Conservation (phyloP, 768 basidiomycete genomes). For the Tricholoma sp. region DNA sequence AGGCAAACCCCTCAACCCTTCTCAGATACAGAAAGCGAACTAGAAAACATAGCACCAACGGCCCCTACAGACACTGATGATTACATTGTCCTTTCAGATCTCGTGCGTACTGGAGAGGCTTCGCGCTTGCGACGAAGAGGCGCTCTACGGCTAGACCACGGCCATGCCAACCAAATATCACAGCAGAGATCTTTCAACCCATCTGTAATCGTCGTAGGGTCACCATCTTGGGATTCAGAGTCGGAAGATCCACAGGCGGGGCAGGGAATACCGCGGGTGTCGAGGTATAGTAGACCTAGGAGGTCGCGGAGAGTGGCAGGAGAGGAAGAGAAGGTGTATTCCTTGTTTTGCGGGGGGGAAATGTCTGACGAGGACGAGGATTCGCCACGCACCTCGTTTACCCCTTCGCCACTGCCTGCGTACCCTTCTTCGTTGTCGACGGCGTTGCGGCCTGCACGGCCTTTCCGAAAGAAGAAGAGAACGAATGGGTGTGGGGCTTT, state of each 20-base stretch:
- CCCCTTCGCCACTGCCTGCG: slow-evolving; percentile 15
- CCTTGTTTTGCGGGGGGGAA: slow-evolving; percentile 39
- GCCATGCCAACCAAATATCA: slow-evolving; percentile 4
- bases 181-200: slow-evolving; percentile 3
- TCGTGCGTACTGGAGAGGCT: slow-evolving; percentile 69
- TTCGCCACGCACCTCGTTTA: slow-evolving; percentile 7
- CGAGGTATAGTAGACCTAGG: slow-evolving; percentile 4
- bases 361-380: slow-evolving; percentile 15
- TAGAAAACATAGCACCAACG: neutral
- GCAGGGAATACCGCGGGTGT: neutral
- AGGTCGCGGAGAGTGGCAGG: slow-evolving; percentile 10
- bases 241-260: slow-evolving; percentile 9
- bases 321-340: slow-evolving; percentile 21
- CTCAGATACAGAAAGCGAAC: slow-evolving; percentile 5
- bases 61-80: slow-evolving; percentile 47
- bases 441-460: slow-evolving; percentile 5
- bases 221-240: slow-evolving; percentile 25
- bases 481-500: slow-evolving; percentile 60
- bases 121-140: slow-evolving; percentile 70
- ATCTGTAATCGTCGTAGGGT: slow-evolving; percentile 11
- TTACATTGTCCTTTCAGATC: slow-evolving; percentile 66
- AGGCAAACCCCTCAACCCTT: neutral
- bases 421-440: slow-evolving; percentile 2
- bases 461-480: slow-evolving; percentile 5
- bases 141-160: slow-evolving; percentile 58